A percentile compares a stretch with the other conserved stretches of the same genome.
phyloP scores from a whole-genome alignment of 352 stramenopile genomes.

The Phytophthora vignae region DNA sequence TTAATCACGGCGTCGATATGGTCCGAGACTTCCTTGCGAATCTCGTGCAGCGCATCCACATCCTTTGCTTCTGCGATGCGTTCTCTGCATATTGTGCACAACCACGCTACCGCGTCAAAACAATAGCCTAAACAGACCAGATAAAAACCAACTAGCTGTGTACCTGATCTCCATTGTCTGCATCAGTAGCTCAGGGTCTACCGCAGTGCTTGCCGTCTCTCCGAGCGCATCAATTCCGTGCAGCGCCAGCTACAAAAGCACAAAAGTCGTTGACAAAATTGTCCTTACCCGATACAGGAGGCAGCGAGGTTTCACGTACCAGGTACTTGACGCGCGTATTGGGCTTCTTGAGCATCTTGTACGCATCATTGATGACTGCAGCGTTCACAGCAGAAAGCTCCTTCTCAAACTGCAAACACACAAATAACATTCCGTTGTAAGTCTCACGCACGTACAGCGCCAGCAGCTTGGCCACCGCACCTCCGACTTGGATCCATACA shows the following conservation, averaged over 20 bases:
- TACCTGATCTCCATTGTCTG: slow-evolving; percentile 91
- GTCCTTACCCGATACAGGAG: neutral
- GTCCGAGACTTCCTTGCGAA: slow-evolving; percentile 68
- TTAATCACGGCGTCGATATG: slow-evolving; percentile 79
- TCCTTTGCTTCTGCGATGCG: slow-evolving; percentile 68
- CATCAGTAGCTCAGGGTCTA: slow-evolving; percentile 83
- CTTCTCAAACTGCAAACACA: slow-evolving; percentile 71
- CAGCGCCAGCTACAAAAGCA: slow-evolving; percentile 60
- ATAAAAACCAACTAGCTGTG: too few relatives aligned
- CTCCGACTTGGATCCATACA: slow-evolving; percentile 89
- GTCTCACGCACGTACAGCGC: neutral
- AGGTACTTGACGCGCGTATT: slow-evolving; percentile 88
- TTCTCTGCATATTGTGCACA: slow-evolving; percentile 52
- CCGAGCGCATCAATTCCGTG: slow-evolving; percentile 85
- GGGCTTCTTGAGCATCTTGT: slow-evolving; percentile 90
- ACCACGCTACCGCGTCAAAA: too few relatives aligned
- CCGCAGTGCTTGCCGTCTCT: slow-evolving; percentile 75
- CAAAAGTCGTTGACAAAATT: neutral
- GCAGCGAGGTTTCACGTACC: slow-evolving; percentile 37
- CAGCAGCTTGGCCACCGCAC: slow-evolving; percentile 31
- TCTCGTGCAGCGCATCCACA: slow-evolving; percentile 58
- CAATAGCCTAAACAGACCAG: neutral
- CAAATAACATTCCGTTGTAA: neutral
- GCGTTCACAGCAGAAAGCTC: slow-evolving; percentile 82
- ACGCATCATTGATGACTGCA: slow-evolving; percentile 85